Evolutionary conservation across 805 yeast genomes (phyloP).

Genomic region (Starmerella stellata): DNA sequence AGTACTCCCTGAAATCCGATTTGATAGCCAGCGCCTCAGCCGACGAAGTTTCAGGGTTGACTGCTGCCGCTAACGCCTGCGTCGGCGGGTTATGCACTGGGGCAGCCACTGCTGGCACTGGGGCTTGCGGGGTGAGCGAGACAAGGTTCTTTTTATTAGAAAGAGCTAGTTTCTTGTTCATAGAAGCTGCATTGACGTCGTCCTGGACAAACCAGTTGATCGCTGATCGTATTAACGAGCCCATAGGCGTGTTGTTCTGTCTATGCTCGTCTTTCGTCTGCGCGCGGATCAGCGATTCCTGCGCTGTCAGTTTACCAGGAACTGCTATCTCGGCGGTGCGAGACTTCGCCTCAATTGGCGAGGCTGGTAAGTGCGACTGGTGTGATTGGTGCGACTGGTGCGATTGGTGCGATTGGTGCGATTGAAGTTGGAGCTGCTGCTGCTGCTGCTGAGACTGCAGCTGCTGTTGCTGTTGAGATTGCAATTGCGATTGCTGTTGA

Average conservation of each 20-base stretch:
- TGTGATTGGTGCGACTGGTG: too few relatives aligned
- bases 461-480: too few relatives aligned
- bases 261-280: background rate
- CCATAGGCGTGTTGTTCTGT: background rate
- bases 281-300: background rate
- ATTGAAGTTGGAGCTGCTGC: background rate
- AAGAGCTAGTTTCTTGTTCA: background rate
- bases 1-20: slow-evolving; percentile 27
- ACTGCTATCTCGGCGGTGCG: background rate
- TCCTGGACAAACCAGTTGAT: slow-evolving; percentile 6
- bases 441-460: background rate
- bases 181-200: background rate
- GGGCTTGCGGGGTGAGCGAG: background rate
- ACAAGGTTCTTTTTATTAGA: background rate
- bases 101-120: background rate
- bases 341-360: background rate
- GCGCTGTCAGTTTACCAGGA: background rate
- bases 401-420: too few relatives aligned
- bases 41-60: background rate
- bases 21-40: slow-evolving; percentile 8
- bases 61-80: background rate
- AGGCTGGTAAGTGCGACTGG: background rate
- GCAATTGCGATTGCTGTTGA: too few relatives aligned
- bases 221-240: slow-evolving; percentile 3
- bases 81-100: background rate